These are phyloP conservation scores for Entomortierella beljakovae DNA, from an alignment of 192 early-diverging fungal species.

Conservation along the genomic window DNA sequence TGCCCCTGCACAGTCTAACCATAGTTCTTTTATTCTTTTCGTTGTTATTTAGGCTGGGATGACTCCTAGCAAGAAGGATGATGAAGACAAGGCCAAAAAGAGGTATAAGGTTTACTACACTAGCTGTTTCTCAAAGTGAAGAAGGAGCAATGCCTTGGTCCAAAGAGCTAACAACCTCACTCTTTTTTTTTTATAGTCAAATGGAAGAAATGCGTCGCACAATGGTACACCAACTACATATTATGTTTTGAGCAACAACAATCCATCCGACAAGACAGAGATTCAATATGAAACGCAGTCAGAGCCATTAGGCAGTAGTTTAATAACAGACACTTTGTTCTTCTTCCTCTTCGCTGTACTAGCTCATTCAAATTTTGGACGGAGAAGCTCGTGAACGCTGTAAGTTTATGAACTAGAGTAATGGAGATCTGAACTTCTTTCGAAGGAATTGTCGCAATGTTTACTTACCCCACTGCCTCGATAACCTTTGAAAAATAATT, in stretches of 20 bases:
- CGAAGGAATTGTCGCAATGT: neutral
- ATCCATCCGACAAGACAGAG: no score
- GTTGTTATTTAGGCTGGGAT: constrained; percentile 43
- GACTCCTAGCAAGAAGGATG: constrained; percentile 53
- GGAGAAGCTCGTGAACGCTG: constrained; percentile 85
- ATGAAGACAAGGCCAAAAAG: constrained; percentile 80
- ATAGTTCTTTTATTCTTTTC: no score
- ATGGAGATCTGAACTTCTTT: neutral
- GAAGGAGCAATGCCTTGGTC: neutral
- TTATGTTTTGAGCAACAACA: no score
- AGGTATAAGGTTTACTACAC: constrained; percentile 49
- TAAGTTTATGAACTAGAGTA: constrained; percentile 46
- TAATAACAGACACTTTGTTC: no score
- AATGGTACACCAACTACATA: constrained; percentile 78
- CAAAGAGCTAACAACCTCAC: neutral
- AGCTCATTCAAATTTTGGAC: constrained; percentile 87
- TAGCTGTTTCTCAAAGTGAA: no score
- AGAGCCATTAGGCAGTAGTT: no score
- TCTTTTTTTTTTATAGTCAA: constrained; percentile 61
- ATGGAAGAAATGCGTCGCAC: constrained; percentile 87
- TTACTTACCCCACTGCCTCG: neutral
- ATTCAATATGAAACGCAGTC: no score
- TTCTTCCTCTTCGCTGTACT: neutral
- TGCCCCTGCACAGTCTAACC: no score
- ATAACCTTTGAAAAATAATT: neutral